Evolutionary conservation across 129 eudicot species (phyloP), one percentile per base, ranked within the genome.

Genomic region (Centaurea solstitialis): DNA sequence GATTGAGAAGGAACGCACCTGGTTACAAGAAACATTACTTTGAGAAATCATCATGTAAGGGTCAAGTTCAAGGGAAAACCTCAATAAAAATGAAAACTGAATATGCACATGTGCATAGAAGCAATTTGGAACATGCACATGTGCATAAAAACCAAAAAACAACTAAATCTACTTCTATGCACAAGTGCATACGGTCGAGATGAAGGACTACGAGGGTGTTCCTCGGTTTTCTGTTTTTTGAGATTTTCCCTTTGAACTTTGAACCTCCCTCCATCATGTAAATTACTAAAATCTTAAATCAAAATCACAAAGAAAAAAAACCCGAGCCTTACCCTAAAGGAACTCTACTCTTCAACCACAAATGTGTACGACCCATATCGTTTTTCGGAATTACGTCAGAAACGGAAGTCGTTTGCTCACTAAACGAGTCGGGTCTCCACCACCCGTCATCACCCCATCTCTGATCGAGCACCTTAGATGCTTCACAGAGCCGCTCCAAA

Each of bases 311-410:
- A 26, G 62, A 22, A 33, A 68, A 74, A 43, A 15, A n/a, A 74
- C 43, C 50, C 39, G 13, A 41, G 53, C 18, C 69, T 82, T 94
- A 94, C 98, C 98, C 98, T 30, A 94, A 81, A 38, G 97, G 98
- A 85, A 90, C 94, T 89, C 88, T 88, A 76, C 93, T 94, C 88
- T 94, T 93, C 84, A 94, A 87, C 97, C 96, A 94, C 78, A 94
- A 76, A 83, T 94, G 98, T 22, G 93, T 92, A 76, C 90, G 78
- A 64, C 86, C 93, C 87, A 84, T 73, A 80, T 89, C 93, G 70
- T 85, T 86, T 20, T 78, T 78, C 22, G 93, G 93, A 69, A 82
- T 87, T 24, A 78, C 91, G 77, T 92, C 89, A 61, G 91, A 74
- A 41, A 86, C 33, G 50, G 87, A 75, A 71, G 75, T 15, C 59